Evolutionary conservation across 768 basidiomycete genomes (phyloP).

Genomic region (Sistotremastrum niveocremeum): DNA sequence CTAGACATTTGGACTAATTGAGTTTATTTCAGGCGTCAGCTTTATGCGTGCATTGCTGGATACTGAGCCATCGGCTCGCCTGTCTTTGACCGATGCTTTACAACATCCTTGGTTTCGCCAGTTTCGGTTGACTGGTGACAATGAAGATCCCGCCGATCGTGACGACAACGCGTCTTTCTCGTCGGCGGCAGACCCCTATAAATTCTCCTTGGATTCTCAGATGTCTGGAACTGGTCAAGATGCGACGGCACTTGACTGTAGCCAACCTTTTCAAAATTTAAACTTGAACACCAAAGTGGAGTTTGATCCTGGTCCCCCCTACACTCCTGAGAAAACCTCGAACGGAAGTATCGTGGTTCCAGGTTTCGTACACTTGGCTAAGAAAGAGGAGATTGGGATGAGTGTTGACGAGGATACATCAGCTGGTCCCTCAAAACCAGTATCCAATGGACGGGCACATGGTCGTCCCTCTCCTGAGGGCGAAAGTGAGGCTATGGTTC

Average conservation of each 20-base stretch:
- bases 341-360: too few species aligned
- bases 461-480: too few species aligned
- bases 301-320: too few species aligned
- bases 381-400: too few species aligned
- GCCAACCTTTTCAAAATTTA: constrained; percentile 1
- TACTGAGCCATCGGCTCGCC: constrained; percentile 47
- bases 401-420: too few species aligned
- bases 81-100: constrained; percentile 58
- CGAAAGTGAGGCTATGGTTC: too few species aligned
- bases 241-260: neutral
- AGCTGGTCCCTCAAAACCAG: too few species aligned
- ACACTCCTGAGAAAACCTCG: too few species aligned
- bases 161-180: neutral
- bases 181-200: neutral
- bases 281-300: neutral
- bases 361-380: too few species aligned
- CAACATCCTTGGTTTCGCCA: constrained; percentile 60
- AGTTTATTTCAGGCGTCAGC: constrained; percentile 32
- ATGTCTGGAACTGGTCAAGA: neutral
- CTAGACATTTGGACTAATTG: neutral
- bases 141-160: neutral
- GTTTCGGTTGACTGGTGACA: neutral
- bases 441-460: too few species aligned
- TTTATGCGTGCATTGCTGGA: constrained; percentile 60
- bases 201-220: too few species aligned